Base-by-base conservation (phyloP, 441 rosid genomes). In the Mallotus repandus region DNA sequence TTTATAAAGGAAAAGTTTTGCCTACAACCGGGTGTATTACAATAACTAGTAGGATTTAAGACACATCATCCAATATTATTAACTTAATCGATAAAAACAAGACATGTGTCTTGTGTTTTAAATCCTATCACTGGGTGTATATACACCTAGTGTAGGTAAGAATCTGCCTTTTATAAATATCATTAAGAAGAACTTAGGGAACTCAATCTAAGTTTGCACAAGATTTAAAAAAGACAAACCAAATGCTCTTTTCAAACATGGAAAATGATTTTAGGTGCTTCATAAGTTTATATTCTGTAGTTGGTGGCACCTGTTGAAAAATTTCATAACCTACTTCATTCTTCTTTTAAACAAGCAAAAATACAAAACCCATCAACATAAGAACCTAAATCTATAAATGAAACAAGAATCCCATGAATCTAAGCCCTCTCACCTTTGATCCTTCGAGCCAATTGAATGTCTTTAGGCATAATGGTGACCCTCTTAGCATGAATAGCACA, bases 361-460 rank as follows among this genome's bases (percentile, higher is more conserved):
- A 38, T 7, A 45, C 49, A 15, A 6, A 12, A 55, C 12, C 11
- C 4, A 49, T n/a, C 18, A 13, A 35, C 6, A 38, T 1, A 21
- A 25, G 3, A 38, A 38, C 41, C 4, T 7, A 13, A 18, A 73
- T 12, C 50, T 4, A 2, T 13, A 71, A 18, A 18, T 11, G 22
- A 1, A 49, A 3, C 8, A 14, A 49, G 18, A 8, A 71, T 0
- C 11, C 29, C 0, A 19, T 14, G 11, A 9, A 66, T n/a, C 72
- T 84, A 89, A 77, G 91, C 93, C 70, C 90, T 89, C 68, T 90
- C 91, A 6, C 93, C 96, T 0, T 90, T 86, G 57, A 90, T 89
- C 25, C 93, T 77, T 70, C 86, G 78, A 0, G 93, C 93, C 22
- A 90, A 73, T 53, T 89, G 93, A 57, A 90, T 82, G 62, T 90